phyloP scores from a whole-genome alignment of 176 grass and related monocot species.

The Leersia perrieri region DNA sequence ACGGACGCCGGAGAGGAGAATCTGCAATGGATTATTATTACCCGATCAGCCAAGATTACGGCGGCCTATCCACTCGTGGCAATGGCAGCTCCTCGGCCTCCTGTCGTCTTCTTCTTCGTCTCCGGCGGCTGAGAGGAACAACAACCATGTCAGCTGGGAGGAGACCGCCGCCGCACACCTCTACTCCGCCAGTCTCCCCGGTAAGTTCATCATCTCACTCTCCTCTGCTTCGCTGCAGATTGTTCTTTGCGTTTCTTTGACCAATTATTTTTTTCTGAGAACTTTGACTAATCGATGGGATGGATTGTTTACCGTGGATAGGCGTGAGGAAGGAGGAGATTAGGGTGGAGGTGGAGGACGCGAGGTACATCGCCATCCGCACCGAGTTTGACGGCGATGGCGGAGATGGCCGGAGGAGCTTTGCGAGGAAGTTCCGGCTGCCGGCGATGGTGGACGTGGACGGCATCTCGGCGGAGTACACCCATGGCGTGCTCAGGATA shows the following conservation, averaged over 20 bases:
- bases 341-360: constrained; percentile 77
- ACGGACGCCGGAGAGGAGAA: neutral
- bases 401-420: constrained; percentile 17
- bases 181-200: constrained; percentile 62
- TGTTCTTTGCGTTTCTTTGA: neutral
- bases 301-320: no score
- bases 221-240: neutral
- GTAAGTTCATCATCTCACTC: constrained; percentile 3
- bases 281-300: no score
- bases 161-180: constrained; percentile 65
- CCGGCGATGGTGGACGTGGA: constrained; percentile 58
- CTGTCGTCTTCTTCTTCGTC: neutral
- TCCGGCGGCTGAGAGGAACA: neutral
- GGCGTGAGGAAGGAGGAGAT: constrained; percentile 79
- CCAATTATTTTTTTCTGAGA: no score
- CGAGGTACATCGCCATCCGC: constrained; percentile 70
- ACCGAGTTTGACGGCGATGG: constrained; percentile 31
- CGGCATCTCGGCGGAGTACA: constrained; percentile 60
- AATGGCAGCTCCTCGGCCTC: constrained; percentile 38
- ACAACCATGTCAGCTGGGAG: constrained; percentile 62
- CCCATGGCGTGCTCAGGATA: constrained; percentile 62
- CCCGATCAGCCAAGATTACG: neutral
- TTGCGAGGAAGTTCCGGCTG: constrained; percentile 79
- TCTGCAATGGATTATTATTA: constrained; percentile 28
- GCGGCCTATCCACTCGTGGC: neutral